A percentile compares a stretch with the other conserved stretches of the same genome.
Conservation (phyloP, 164 flowering plant genomes). For the Stephania yunnanensis region DNA sequence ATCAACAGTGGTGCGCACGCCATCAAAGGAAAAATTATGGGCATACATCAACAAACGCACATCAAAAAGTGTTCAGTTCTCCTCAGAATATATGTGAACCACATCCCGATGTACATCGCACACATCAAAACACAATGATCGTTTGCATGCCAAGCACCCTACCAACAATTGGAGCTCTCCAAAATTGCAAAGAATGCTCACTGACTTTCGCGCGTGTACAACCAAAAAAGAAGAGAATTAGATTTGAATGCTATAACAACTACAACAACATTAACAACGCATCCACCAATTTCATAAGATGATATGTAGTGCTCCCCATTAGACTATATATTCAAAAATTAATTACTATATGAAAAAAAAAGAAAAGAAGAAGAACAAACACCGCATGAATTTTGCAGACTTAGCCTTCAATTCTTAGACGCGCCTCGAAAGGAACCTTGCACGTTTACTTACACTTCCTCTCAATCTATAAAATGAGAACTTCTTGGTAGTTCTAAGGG, state of each 20-base stretch:
- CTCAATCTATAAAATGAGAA: conserved; percentile 49
- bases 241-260: neutral
- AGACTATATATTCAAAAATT: conserved; percentile 5
- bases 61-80: no score
- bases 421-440: conserved; percentile 36
- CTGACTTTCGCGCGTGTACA: neutral
- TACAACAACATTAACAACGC: neutral
- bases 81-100: no score
- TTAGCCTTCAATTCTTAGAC: conserved; percentile 26
- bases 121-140: no score
- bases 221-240: neutral
- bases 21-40: no score
- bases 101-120: no score
- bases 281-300: neutral
- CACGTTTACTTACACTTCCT: conserved; percentile 91
- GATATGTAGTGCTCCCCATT: neutral
- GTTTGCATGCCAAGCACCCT: no score
- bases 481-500: conserved; percentile 60
- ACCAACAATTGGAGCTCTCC: neutral
- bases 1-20: no score
- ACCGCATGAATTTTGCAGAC: conserved; percentile 14
- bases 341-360: neutral
- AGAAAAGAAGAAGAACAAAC: neutral
- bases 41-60: no score
- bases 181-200: neutral